These are phyloP conservation scores for Dipodascus albidus DNA, from an alignment of 805 yeast species.

Conservation along the genomic window DNA sequence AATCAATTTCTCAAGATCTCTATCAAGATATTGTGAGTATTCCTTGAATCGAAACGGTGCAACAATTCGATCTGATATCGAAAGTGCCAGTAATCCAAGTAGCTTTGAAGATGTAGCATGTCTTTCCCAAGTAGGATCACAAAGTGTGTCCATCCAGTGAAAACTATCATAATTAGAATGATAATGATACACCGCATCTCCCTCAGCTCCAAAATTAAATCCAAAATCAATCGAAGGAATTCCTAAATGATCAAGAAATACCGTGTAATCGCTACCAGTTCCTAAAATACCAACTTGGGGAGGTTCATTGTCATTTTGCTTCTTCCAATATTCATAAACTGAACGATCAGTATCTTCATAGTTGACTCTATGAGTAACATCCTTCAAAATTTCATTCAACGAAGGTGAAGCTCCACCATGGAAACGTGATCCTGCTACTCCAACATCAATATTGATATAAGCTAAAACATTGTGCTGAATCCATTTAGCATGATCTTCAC, in stretches of 20 bases:
- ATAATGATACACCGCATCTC: slow-evolving; percentile 58
- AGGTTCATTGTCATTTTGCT: slow-evolving; percentile 16
- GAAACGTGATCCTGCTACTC: slow-evolving; percentile 45
- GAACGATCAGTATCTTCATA: slow-evolving; percentile 31
- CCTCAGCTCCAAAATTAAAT: slow-evolving; percentile 29
- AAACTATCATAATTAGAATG: slow-evolving; percentile 67
- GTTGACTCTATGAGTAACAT: slow-evolving; percentile 32
- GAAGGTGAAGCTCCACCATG: slow-evolving; percentile 48
- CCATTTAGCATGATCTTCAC: slow-evolving; percentile 41
- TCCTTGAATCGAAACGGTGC: slow-evolving; percentile 31
- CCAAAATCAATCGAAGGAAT: slow-evolving; percentile 44
- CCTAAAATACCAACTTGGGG: slow-evolving; percentile 39
- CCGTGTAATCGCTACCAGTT: slow-evolving; percentile 56
- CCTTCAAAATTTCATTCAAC: slow-evolving; percentile 35
- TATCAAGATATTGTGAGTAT: slow-evolving; percentile 30
- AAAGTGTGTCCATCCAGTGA: slow-evolving; percentile 55
- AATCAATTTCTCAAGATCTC: slow-evolving; percentile 29
- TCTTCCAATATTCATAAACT: slow-evolving; percentile 27
- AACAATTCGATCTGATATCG: slow-evolving; percentile 38
- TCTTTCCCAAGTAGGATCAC: slow-evolving; percentile 49
- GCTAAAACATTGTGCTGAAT: slow-evolving; percentile 46
- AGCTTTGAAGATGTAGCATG: slow-evolving; percentile 48
- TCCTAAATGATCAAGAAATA: slow-evolving; percentile 31
- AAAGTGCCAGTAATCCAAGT: slow-evolving; percentile 38
- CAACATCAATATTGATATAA: slow-evolving; percentile 59